A percentile compares a stretch with the other conserved stretches of the same genome.
Conservation (phyloP, 2,329 filamentous ascomycete species). For the Hypomyces rosellus region DNA sequence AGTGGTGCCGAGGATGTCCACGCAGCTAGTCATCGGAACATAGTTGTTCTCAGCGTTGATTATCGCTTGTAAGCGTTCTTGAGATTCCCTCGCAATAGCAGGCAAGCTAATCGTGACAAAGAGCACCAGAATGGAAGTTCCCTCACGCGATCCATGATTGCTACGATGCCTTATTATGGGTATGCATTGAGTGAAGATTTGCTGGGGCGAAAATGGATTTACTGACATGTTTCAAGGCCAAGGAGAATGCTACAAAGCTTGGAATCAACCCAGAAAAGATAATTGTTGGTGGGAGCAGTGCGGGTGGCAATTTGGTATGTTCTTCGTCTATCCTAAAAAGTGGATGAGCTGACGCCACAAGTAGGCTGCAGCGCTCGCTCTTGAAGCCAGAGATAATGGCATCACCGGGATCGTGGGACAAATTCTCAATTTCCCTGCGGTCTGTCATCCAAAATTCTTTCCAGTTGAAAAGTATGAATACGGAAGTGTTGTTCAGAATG, state of each 20-base stretch:
- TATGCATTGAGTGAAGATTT: neutral
- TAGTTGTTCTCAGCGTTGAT: neutral
- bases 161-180: neutral
- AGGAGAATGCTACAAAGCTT: conserved; percentile 12
- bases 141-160: neutral
- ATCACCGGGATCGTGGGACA: conserved; percentile 28
- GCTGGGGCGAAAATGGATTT: too few relatives aligned
- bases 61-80: neutral
- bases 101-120: neutral
- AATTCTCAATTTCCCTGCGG: conserved; percentile 28
- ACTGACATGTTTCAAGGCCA: neutral
- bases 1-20: neutral
- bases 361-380: neutral
- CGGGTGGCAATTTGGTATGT: conserved; percentile 29
- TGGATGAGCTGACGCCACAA: too few relatives aligned
- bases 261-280: conserved; percentile 29
- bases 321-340: too few relatives aligned
- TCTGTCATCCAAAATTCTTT: conserved; percentile 31
- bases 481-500: conserved; percentile 29
- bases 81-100: neutral
- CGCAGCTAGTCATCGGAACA: neutral
- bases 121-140: neutral
- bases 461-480: conserved; percentile 28
- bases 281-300: conserved; percentile 30
- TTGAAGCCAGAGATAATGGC: conserved; percentile 22